Evolutionary conservation across 495 filamentous ascomycete genomes (phyloP), one percentile per base, ranked within the genome.

Genomic region (Penicillium parvum): DNA sequence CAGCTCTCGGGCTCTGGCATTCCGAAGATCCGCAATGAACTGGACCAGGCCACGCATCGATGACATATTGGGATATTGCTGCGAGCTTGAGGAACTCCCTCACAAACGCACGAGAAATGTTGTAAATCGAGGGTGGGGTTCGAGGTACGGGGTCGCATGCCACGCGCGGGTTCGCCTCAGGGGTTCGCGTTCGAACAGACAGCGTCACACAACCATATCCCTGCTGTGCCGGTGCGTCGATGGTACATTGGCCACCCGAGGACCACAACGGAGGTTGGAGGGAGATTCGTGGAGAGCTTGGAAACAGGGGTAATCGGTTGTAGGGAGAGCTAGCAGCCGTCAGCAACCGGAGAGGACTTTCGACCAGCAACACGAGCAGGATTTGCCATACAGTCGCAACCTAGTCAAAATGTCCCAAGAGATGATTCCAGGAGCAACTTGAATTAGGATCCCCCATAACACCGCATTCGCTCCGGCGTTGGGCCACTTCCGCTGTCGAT

Each of bases 21-120:
- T 97, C 50, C 94, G 77, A 49, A 99, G 66, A 64, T 99, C 94
- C 43, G 94, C 94, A 57, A 99, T 97, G 74, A 99, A 99, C 65
- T 96, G 91, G 19, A 97, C 92, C 45, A 99, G 75, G 11, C 92
- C 84, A 72, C 72, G 82, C 86, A 90, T 90, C 40, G 87, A 88
- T 32, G 84, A 80, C 69, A 73, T 73, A 3, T 30, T 10, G 41
- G 16, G 52, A 37, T 17, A 33, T 20, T 35, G 43, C 19, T 16
- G 11, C 37, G 34, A 25, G 44, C n/a, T 20, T 26, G 37, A 17
- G 4, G 7, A 17, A 5, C 32, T 35, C 32, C 4, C 16, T 35
- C 17, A 21, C 16, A 17, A 35, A 20, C 32, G 10, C 16, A 35
- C 32, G 20, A n/a, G 17, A 7, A 18, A 35, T n/a, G 5, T 4